phyloP scores from a whole-genome alignment of 352 stramenopile species.

The Aphanomyces invadans region DNA sequence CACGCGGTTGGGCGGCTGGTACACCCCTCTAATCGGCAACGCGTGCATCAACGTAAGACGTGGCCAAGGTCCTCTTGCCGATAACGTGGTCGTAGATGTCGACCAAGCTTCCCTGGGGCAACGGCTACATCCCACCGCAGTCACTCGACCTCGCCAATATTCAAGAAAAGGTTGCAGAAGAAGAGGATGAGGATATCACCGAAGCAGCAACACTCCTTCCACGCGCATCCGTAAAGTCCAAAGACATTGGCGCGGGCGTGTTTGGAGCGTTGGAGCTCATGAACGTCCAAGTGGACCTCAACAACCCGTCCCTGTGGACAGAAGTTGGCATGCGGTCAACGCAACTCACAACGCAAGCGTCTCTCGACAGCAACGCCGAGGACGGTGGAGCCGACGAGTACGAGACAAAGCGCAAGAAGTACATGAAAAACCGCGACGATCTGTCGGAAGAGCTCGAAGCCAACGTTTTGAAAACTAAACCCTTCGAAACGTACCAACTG shows the following conservation, averaged over 20 bases:
- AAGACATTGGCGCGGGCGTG: slow-evolving; percentile 73
- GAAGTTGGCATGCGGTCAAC: slow-evolving; percentile 33
- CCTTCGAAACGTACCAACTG: slow-evolving; percentile 85
- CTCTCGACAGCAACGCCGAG: slow-evolving; percentile 31
- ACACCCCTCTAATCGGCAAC: slow-evolving; percentile 74
- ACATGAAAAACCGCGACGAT: slow-evolving; percentile 65
- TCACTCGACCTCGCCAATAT: slow-evolving; percentile 60
- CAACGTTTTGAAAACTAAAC: slow-evolving; percentile 63
- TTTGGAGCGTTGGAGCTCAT: slow-evolving; percentile 82
- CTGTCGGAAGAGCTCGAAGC: slow-evolving; percentile 59
- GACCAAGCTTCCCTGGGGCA: slow-evolving; percentile 74
- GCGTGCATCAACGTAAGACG: slow-evolving; percentile 58
- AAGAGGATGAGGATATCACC: slow-evolving; percentile 39
- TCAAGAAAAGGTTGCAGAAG: slow-evolving; percentile 48
- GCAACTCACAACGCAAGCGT: background rate
- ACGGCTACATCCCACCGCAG: slow-evolving; percentile 62
- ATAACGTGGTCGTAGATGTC: slow-evolving; percentile 37
- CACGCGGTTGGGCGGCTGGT: slow-evolving; percentile 78
- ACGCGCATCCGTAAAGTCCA: slow-evolving; percentile 30
- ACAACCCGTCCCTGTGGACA: slow-evolving; percentile 17
- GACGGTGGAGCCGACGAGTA: slow-evolving; percentile 29
- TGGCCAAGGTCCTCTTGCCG: background rate
- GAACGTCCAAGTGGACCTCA: slow-evolving; percentile 33
- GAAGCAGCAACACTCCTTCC: slow-evolving; percentile 1
- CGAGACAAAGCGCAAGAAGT: slow-evolving; percentile 57